Base-by-base conservation (phyloP, 2,329 filamentous ascomycete species). In the Monosporascus sp. region DNA sequence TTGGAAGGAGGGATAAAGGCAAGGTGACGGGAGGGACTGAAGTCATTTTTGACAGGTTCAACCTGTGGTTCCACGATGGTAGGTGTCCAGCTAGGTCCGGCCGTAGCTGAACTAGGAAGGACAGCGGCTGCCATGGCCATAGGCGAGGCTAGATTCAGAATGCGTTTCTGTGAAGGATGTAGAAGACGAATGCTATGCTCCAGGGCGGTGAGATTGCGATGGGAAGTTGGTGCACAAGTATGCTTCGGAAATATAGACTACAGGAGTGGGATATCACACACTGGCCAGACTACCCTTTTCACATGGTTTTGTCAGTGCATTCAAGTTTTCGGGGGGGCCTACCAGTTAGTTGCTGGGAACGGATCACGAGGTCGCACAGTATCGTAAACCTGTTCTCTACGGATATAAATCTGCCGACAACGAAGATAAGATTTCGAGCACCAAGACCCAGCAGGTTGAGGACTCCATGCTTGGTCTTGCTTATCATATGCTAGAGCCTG, bases 21-120 rank as follows among this genome's bases (percentile, higher is more conserved):
- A 18, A 88, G 66, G 62, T 88, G 84, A 63, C 75, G 78, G 38
- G 68, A 60, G 2, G 82, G 75, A 49, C 81, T 69, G 61, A 87
- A 87, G 3, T 55, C 53, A 50, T 63, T 66, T 20, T 58, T 56
- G 37, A 38, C 53, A 5, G 55, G 20, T 7, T 56, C 48, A n/a
- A 37, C 15, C 6, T 49, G 27, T 24, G 58, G 38, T 48, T 57
- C 43, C 27, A 53, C 53, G 41, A 67, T 65, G 44, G 64, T 63
- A n/a, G 64, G 64, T 17, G 50, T 56, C 57, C 57, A 63, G 48
- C 47, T 57, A 35, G 52, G 51, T 47, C 64, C 61, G 18, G 35
- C 25, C 18, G 48, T 35, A 39, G 47, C 41, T 24, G 58, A 20
- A 3, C 48, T 43, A 46, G 62, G 51, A 38, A 60, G 38, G 17